Evolutionary conservation across 116 monocot genomes (phyloP).

Genomic region (Cymodocea nodosa): DNA sequence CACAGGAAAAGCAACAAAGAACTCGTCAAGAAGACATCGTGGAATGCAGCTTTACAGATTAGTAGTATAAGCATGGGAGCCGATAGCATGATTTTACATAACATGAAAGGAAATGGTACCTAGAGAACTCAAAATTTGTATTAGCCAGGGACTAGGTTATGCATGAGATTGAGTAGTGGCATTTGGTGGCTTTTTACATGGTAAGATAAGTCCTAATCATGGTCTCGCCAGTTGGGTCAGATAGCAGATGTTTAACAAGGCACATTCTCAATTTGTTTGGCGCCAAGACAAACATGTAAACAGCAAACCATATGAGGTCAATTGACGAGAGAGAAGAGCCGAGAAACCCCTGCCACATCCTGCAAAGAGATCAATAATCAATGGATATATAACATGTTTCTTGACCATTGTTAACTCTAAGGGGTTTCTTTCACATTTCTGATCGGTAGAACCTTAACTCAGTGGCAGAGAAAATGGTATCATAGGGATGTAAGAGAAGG

Average conservation of each 20-base stretch:
- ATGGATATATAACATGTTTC: too few relatives aligned
- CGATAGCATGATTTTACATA: not conserved
- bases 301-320: conserved; percentile 81
- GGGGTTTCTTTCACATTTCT: too few relatives aligned
- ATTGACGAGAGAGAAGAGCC: conserved; percentile 78
- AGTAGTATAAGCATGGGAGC: too few relatives aligned
- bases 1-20: too few relatives aligned
- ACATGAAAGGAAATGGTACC: not conserved
- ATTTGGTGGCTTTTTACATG: conserved; percentile 20
- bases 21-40: too few relatives aligned
- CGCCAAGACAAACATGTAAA: conserved; percentile 80
- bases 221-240: conserved; percentile 66
- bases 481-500: not conserved
- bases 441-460: too few relatives aligned
- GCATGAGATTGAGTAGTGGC: not conserved
- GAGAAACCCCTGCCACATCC: conserved; percentile 99
- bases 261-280: conserved; percentile 72
- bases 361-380: conserved; percentile 12
- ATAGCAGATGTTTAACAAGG: conserved; percentile 79
- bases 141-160: not conserved
- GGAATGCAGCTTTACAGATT: not conserved
- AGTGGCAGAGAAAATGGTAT: too few relatives aligned
- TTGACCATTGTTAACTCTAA: too few relatives aligned
- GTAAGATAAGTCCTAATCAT: conserved; percentile 79
- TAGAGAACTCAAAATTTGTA: conserved; percentile 7